These are phyloP conservation scores for Aureobasidium musti DNA, from an alignment of 2,329 filamentous ascomycete genomes.

Conservation along the genomic window DNA sequence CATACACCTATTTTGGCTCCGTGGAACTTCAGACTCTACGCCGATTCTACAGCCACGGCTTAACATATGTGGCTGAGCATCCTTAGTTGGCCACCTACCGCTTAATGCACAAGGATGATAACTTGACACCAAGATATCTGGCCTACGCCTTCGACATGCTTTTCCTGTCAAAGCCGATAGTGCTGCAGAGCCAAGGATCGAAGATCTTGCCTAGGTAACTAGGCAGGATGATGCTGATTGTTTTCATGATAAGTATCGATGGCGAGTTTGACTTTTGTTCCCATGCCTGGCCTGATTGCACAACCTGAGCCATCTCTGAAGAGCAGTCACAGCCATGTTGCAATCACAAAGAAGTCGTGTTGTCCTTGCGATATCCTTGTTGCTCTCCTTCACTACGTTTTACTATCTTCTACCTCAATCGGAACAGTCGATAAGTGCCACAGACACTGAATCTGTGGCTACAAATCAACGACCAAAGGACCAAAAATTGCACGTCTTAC, in stretches of 20 bases:
- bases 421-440: not conserved
- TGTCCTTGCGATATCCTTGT: not conserved
- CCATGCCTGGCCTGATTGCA: not conserved
- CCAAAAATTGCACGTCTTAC: slow-evolving; percentile 55
- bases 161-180: too few species aligned
- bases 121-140: too few species aligned
- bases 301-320: too few species aligned
- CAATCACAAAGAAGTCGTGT: not conserved
- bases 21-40: not conserved
- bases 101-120: too few species aligned
- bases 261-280: not conserved
- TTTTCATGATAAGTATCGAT: not conserved
- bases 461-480: not conserved
- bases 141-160: too few species aligned
- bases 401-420: not conserved
- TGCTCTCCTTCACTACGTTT: not conserved
- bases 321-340: not conserved
- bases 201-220: too few species aligned
- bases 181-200: too few species aligned
- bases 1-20: not conserved
- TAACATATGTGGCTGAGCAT: too few species aligned
- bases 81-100: too few species aligned
- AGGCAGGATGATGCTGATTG: not conserved
- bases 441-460: not conserved
- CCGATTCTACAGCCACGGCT: too few species aligned